phyloP scores from a whole-genome alignment of 1,284 basidiomycete genomes.

The Takashimella koratensis region DNA sequence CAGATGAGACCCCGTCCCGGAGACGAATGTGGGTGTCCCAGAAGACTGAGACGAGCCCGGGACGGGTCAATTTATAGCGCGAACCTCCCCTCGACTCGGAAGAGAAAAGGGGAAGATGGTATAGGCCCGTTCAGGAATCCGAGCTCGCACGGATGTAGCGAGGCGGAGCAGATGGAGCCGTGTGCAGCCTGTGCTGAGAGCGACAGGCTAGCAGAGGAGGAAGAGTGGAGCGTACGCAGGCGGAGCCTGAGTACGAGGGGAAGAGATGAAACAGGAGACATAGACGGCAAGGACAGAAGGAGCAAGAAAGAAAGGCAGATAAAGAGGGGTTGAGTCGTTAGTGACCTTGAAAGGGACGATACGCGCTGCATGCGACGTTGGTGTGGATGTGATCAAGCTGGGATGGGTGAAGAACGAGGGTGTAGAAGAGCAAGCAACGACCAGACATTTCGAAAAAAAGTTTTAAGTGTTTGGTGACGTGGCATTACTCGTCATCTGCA shows the following conservation, averaged over 20 bases:
- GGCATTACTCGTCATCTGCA: no score
- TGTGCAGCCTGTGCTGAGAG: slow-evolving; percentile 1
- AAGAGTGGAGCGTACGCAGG: background rate
- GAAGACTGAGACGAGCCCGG: slow-evolving; percentile 11
- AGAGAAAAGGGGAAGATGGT: slow-evolving; percentile 15
- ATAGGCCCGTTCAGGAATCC: slow-evolving; percentile 47
- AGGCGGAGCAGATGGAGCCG: slow-evolving; percentile 44
- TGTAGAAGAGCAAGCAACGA: no score
- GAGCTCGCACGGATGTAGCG: slow-evolving; percentile 29
- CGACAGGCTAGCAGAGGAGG: slow-evolving; percentile 1
- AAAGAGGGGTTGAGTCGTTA: background rate
- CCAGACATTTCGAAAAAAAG: no score
- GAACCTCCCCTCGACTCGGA: slow-evolving; percentile 7
- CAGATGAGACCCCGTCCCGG: slow-evolving; percentile 22
- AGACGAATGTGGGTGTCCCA: no score
- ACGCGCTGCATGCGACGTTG: background rate
- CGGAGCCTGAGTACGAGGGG: background rate
- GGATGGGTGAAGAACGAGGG: no score
- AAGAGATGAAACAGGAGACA: background rate
- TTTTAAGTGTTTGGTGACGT: no score
- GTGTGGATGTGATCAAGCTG: no score
- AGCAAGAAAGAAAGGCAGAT: slow-evolving; percentile 1
- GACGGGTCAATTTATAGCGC: slow-evolving; percentile 20
- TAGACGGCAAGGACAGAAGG: background rate
- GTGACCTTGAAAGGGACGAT: no score